Conservation (phyloP, 2,329 filamentous ascomycete species). For the Pseudogymnoascus sp. region DNA sequence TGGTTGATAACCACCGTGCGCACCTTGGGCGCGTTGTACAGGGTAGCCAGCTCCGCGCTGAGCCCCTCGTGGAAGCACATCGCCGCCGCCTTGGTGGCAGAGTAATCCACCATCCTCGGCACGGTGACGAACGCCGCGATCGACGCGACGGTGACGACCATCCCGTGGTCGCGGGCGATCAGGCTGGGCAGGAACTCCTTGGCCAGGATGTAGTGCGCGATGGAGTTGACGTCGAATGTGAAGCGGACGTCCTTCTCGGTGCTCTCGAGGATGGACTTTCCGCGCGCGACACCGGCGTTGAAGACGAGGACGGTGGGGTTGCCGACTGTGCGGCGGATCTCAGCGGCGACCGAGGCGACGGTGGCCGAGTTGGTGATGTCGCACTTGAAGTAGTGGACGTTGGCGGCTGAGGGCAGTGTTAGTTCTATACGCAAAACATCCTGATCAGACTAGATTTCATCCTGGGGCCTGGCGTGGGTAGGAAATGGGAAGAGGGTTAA, state of each 20-base stretch:
- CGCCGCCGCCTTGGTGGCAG: conserved; percentile 56
- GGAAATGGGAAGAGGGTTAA: conserved; percentile 21
- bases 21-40: conserved; percentile 55
- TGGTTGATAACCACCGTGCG: conserved; percentile 60
- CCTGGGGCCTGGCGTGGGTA: background rate
- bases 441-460: conserved; percentile 13
- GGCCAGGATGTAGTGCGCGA: conserved; percentile 59
- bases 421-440: background rate
- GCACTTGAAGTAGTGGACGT: conserved; percentile 60
- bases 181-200: conserved; percentile 62
- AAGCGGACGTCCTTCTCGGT: conserved; percentile 52
- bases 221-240: conserved; percentile 63
- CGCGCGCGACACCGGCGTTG: conserved; percentile 58
- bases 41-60: conserved; percentile 46
- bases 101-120: conserved; percentile 61
- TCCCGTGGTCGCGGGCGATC: conserved; percentile 57
- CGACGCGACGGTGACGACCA: conserved; percentile 62
- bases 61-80: conserved; percentile 61
- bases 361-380: conserved; percentile 54
- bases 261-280: conserved; percentile 51
- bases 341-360: conserved; percentile 42
- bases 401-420: conserved; percentile 31
- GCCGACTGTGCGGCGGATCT: conserved; percentile 49
- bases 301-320: conserved; percentile 63
- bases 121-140: conserved; percentile 52